Evolutionary conservation across 2,329 filamentous ascomycete genomes (phyloP).

Genomic region (Xylariaceae sp.): DNA sequence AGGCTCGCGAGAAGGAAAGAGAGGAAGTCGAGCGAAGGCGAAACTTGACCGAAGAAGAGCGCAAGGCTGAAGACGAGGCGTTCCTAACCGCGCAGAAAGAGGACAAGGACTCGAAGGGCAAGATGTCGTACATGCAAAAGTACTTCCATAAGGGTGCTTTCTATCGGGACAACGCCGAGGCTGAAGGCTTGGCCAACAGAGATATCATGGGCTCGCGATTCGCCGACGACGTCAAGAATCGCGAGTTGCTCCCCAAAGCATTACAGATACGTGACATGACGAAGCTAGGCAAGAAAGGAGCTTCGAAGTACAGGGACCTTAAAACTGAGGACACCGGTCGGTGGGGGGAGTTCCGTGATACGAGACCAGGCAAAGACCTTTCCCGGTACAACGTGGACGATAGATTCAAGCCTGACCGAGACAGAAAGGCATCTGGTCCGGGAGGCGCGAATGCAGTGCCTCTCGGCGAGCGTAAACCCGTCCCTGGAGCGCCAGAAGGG

Average conservation of each 20-base stretch:
- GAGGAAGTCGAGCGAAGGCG: conserved; percentile 88
- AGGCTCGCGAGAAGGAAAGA: conserved; percentile 79
- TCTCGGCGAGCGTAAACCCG: conserved; percentile 62
- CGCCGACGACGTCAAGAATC: conserved; percentile 79
- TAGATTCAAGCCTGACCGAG: conserved; percentile 67
- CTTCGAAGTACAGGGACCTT: conserved; percentile 87
- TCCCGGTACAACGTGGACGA: conserved; percentile 59
- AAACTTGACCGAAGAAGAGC: conserved; percentile 84
- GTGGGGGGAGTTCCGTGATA: conserved; percentile 71
- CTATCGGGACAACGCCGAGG: conserved; percentile 79
- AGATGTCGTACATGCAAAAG: conserved; percentile 90
- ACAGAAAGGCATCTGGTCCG: conserved; percentile 48
- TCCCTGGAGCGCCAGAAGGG: conserved; percentile 37
- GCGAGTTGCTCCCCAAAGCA: conserved; percentile 83
- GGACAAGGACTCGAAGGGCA: conserved; percentile 75
- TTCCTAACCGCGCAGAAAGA: conserved; percentile 77
- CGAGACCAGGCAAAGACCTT: conserved; percentile 42
- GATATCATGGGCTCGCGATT: conserved; percentile 86
- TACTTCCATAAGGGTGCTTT: conserved; percentile 98
- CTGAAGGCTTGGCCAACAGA: conserved; percentile 74
- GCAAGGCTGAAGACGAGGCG: conserved; percentile 80
- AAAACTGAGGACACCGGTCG: conserved; percentile 86
- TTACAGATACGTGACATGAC: conserved; percentile 94
- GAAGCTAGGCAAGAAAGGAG: conserved; percentile 88
- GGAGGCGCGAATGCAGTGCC: conserved; percentile 72